These are phyloP conservation scores for Pichia nakasei DNA, from an alignment of 805 yeast species.

Conservation along the genomic window DNA sequence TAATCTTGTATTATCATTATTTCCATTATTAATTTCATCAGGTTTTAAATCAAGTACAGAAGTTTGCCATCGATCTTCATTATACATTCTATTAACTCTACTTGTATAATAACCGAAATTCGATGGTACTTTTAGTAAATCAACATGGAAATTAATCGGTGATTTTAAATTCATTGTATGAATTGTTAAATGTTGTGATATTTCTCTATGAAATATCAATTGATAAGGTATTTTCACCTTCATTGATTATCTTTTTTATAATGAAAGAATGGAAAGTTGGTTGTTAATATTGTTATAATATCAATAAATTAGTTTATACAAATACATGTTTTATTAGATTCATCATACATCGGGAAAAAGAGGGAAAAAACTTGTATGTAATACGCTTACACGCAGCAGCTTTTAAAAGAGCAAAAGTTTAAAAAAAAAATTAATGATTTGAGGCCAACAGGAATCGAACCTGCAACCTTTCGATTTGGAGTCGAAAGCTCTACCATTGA, in stretches of 20 bases:
- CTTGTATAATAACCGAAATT: conserved; percentile 73
- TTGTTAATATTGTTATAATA: too few species aligned
- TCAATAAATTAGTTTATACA: too few species aligned
- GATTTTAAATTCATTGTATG: conserved; percentile 15
- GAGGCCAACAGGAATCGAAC: conserved; percentile 20
- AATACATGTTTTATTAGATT: too few species aligned
- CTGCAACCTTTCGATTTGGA: conserved; percentile 36
- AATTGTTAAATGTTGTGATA: conserved; percentile 25
- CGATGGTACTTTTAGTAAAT: conserved; percentile 55
- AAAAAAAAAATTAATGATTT: conserved; percentile 1
- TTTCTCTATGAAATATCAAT: conserved; percentile 4
- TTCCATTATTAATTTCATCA: neutral
- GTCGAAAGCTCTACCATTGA: conserved; percentile 77
- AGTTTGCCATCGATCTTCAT: conserved; percentile 62
- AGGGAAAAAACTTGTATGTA: too few species aligned
- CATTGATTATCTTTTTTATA: too few species aligned
- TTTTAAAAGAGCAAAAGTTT: neutral
- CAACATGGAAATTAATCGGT: conserved; percentile 36
- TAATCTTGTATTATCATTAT: neutral
- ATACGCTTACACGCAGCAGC: too few species aligned
- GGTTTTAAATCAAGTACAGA: conserved; percentile 4
- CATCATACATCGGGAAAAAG: too few species aligned
- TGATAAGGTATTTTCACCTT: neutral
- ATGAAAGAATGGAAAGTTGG: too few species aligned
- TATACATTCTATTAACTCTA: conserved; percentile 65